These are phyloP conservation scores for Cercospora sp. DNA, from an alignment of 2,329 filamentous ascomycete species.

Conservation along the genomic window DNA sequence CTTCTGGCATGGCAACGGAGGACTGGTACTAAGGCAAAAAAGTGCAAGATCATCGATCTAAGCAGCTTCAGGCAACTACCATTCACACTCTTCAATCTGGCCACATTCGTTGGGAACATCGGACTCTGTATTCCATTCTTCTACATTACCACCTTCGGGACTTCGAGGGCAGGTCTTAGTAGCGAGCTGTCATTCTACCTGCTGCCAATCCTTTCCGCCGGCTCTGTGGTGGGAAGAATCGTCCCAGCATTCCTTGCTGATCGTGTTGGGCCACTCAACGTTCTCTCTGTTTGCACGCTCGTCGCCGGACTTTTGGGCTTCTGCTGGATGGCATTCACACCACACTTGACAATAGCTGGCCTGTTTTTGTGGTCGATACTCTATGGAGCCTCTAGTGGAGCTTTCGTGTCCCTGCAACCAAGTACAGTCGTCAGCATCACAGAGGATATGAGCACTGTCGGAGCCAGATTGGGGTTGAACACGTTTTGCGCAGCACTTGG, in stretches of 20 bases:
- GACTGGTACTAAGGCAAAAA: not conserved
- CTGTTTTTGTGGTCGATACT: slow-evolving; percentile 44
- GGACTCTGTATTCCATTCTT: slow-evolving; percentile 52
- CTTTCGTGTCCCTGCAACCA: slow-evolving; percentile 45
- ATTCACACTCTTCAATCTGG: slow-evolving; percentile 42
- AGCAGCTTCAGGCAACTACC: slow-evolving; percentile 39
- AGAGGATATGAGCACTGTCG: slow-evolving; percentile 26
- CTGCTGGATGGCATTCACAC: slow-evolving; percentile 40
- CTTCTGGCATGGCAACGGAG: not conserved
- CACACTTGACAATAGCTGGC: slow-evolving; percentile 30
- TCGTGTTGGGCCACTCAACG: slow-evolving; percentile 47
- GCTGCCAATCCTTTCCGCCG: slow-evolving; percentile 65
- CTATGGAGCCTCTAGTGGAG: slow-evolving; percentile 49
- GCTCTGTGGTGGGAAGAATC: slow-evolving; percentile 49
- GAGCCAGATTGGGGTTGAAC: slow-evolving; percentile 31
- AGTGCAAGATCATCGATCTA: slow-evolving; percentile 22
- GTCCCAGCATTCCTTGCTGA: slow-evolving; percentile 49
- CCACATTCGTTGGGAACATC: slow-evolving; percentile 45
- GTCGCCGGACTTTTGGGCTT: slow-evolving; percentile 29
- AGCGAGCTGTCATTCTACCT: slow-evolving; percentile 62
- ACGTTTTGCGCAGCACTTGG: slow-evolving; percentile 29
- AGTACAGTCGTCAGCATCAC: slow-evolving; percentile 36
- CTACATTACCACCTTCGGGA: slow-evolving; percentile 58
- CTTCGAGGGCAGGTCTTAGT: not conserved
- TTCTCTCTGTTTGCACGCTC: slow-evolving; percentile 44